phyloP scores from a whole-genome alignment of 768 basidiomycete genomes.

The Auricularia sp. region DNA sequence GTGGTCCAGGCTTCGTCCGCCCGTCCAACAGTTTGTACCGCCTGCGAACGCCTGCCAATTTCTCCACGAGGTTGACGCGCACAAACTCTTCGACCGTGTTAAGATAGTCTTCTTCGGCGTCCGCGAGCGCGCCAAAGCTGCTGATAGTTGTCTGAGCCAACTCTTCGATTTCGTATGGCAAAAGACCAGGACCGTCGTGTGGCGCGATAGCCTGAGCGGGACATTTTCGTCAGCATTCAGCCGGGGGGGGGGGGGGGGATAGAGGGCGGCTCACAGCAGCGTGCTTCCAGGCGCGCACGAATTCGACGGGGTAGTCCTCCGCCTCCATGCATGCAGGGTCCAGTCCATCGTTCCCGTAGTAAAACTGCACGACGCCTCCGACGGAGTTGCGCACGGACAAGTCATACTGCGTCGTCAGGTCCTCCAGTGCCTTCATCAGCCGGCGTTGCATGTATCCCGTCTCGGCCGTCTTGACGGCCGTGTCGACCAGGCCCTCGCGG shows the following conservation, averaged over 20 bases:
- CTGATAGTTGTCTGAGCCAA: slow-evolving; percentile 55
- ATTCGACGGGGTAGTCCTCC: slow-evolving; percentile 88
- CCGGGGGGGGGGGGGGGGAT: too few species aligned
- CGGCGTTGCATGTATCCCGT: slow-evolving; percentile 99
- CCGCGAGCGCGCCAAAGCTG: slow-evolving; percentile 47
- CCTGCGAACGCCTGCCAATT: slow-evolving; percentile 56
- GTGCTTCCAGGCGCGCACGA: slow-evolving; percentile 78
- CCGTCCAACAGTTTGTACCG: slow-evolving; percentile 74
- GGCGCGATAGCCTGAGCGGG: slow-evolving; percentile 47
- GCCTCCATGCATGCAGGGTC: slow-evolving; percentile 96
- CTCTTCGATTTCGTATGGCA: slow-evolving; percentile 80
- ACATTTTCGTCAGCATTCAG: not conserved
- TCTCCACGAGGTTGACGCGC: slow-evolving; percentile 49
- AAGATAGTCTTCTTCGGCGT: slow-evolving; percentile 64
- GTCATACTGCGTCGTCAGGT: slow-evolving; percentile 93
- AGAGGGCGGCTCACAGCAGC: slow-evolving; percentile 43
- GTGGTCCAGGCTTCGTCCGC: slow-evolving; percentile 56
- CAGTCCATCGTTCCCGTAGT: slow-evolving; percentile 92
- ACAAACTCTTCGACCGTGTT: slow-evolving; percentile 64
- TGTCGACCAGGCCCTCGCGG: slow-evolving; percentile 96
- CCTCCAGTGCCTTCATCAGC: slow-evolving; percentile 97
- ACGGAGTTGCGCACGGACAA: slow-evolving; percentile 88
- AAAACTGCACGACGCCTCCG: slow-evolving; percentile 94
- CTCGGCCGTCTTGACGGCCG: slow-evolving; percentile 98
- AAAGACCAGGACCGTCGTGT: slow-evolving; percentile 49